Conservation (phyloP, 169 alveolate species). For the Plasmodium ovale region DNA sequence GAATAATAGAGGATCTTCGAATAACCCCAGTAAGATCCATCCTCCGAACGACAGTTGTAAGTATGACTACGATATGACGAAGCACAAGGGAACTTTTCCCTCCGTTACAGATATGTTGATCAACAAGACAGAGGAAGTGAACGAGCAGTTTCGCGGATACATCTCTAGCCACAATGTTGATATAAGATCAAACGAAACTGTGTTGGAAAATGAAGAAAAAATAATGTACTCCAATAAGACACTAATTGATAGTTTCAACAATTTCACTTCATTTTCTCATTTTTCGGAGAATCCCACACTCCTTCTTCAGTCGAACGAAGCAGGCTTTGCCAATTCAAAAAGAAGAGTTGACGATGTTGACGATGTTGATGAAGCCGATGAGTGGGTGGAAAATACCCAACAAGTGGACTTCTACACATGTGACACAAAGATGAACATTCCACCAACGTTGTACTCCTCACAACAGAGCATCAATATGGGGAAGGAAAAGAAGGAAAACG, state of each 20-base stretch:
- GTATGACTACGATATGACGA: neutral
- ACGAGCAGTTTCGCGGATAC: neutral
- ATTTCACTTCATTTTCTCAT: neutral
- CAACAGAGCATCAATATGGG: too few relatives aligned
- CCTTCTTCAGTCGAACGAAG: slow-evolving; percentile 22
- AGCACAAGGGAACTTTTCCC: neutral
- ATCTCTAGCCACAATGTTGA: neutral
- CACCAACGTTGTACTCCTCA: too few relatives aligned
- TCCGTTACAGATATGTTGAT: neutral
- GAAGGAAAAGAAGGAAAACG: too few relatives aligned
- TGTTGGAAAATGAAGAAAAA: slow-evolving; percentile 5
- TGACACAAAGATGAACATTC: too few relatives aligned
- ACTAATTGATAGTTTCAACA: slow-evolving; percentile 9
- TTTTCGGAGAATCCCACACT: slow-evolving; percentile 12
- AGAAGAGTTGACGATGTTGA: neutral
- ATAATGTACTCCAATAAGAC: slow-evolving; percentile 38
- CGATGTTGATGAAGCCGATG: too few relatives aligned
- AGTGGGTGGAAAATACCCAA: too few relatives aligned
- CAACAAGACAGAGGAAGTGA: neutral
- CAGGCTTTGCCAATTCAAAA: neutral
- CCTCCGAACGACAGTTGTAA: too few relatives aligned
- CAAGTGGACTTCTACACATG: too few relatives aligned
- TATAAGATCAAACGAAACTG: slow-evolving; percentile 27
- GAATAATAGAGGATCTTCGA: too few relatives aligned
- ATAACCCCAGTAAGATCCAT: neutral